Percentiles rank a stretch among this genome's conserved stretches.
Evolutionary conservation across 2,329 filamentous ascomycete species (phyloP).

Genomic region (Fusarium nodosum): DNA sequence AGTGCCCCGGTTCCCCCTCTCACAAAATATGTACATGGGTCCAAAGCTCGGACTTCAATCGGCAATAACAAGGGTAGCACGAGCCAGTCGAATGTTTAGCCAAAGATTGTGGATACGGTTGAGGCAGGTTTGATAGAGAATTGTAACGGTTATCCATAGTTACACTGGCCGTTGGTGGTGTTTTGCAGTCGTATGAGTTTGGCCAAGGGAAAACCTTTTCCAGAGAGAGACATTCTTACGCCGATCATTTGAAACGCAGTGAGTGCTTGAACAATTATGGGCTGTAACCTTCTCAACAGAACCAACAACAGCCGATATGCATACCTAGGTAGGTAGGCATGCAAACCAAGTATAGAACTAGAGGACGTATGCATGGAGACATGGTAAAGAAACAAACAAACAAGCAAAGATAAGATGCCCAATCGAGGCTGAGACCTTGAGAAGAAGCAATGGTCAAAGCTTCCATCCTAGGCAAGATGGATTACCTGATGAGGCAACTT

Average conservation of each 20-base stretch:
- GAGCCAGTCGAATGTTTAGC: slow-evolving; percentile 16
- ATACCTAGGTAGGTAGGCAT: not conserved
- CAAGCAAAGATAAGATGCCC: slow-evolving; percentile 3
- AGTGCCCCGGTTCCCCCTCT: slow-evolving; percentile 30
- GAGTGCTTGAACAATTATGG: not conserved
- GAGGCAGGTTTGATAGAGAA: slow-evolving; percentile 15
- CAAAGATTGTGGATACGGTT: slow-evolving; percentile 24
- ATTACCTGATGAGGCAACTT: slow-evolving; percentile 41
- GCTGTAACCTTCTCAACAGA: not conserved
- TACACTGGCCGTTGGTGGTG: slow-evolving; percentile 20
- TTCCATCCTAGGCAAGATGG: slow-evolving; percentile 6
- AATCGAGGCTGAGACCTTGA: slow-evolving; percentile 16
- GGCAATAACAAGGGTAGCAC: slow-evolving; percentile 39
- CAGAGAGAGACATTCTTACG: not conserved
- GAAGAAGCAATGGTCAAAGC: slow-evolving; percentile 37
- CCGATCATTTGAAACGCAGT: slow-evolving; percentile 6
- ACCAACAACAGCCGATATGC: not conserved
- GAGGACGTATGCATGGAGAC: not conserved
- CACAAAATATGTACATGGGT: slow-evolving; percentile 26
- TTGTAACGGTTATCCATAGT: slow-evolving; percentile 22
- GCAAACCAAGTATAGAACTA: not conserved
- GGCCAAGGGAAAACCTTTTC: slow-evolving; percentile 7
- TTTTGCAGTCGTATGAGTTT: slow-evolving; percentile 18
- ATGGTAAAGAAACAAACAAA: not conserved
- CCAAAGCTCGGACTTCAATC: slow-evolving; percentile 40